Base-by-base conservation (phyloP, 2,329 filamentous ascomycete genomes). In the Nakataea oryzae region DNA sequence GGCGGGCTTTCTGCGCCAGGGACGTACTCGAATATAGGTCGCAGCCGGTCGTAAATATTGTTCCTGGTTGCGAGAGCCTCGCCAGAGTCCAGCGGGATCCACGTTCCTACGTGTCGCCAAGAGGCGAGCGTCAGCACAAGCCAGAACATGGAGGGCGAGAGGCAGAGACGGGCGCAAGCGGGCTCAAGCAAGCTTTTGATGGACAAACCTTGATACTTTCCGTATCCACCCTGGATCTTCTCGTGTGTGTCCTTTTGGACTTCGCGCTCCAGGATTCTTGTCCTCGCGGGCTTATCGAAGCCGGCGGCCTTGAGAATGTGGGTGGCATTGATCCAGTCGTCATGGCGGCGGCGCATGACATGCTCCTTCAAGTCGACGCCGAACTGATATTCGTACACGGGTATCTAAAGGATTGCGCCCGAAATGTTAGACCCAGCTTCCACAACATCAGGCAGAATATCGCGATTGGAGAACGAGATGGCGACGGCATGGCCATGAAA, bases 291-390 rank as follows among this genome's bases (percentile, higher is more conserved):
- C 75, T 99, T 99, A 75, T 99, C 95, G 71, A 96, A 96, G 62
- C 93, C 93, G 65, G 95, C 95, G 54, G 96, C 91, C 73, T 99
- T 99, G 59, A 99, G 79, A 64, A 99, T 97, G 72, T 99, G 95
- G 61, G 95, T 99, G n/a, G 95, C 95, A 80, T 99, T 99, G 78
- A 99, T 95, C 92, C 93, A 99, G 75, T 97, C 87, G 74, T 99
- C 95, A 61, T 86, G 84, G 64, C 93, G 87, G 60, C 95, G 86
- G 74, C 95, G 89, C 95, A 99, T 99, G 67, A 97, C 90, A 90
- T 97, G 91, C 70, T 89, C 84, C 72, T 88, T 87, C 34, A 86
- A 72, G 72, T 96, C 91, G 67, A 80, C 81, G 47, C 88, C 91
- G 69, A 96, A 88, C 73, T 96, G 92, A 76, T 86, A 95, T 73